A percentile compares a stretch with the other conserved stretches of the same genome.
phyloP scores from a whole-genome alignment of 306 rosid species.

The Abrus pulchellus region DNA sequence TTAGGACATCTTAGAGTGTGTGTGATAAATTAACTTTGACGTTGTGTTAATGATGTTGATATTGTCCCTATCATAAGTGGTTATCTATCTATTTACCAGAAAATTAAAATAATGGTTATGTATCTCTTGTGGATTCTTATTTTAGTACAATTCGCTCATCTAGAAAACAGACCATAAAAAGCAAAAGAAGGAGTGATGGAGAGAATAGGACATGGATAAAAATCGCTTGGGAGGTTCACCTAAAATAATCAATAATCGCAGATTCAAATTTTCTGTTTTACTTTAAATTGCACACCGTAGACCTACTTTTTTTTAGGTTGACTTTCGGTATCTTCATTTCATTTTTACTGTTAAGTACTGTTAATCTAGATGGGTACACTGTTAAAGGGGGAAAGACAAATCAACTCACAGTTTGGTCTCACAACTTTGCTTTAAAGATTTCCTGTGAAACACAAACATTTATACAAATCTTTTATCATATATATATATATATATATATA shows the following conservation, averaged over 20 bases:
- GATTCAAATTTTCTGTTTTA: neutral
- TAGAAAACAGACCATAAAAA: neutral
- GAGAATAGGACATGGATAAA: neutral
- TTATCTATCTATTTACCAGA: neutral
- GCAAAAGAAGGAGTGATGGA: neutral
- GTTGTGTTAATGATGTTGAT: constrained; percentile 24
- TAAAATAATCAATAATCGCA: neutral
- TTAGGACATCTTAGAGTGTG: constrained; percentile 42
- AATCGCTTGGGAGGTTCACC: constrained; percentile 15
- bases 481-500: no score
- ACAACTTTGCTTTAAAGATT: no score
- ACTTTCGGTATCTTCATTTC: neutral
- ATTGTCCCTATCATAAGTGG: neutral
- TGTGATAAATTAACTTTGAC: constrained; percentile 37
- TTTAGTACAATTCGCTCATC: constrained; percentile 1
- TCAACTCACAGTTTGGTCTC: no score
- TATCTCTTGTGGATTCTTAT: neutral
- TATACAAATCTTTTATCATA: no score
- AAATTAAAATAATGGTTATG: neutral
- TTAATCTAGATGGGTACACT: no score
- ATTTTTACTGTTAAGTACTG: no score
- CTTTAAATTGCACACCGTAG: constrained; percentile 39
- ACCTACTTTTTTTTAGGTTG: constrained; percentile 26
- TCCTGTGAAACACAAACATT: no score
- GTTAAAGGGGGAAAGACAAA: no score